Evolutionary conservation across 2,329 filamentous ascomycete genomes (phyloP), one percentile per base, ranked within the genome.

Genomic region (Sarocladium brachiariae): DNA sequence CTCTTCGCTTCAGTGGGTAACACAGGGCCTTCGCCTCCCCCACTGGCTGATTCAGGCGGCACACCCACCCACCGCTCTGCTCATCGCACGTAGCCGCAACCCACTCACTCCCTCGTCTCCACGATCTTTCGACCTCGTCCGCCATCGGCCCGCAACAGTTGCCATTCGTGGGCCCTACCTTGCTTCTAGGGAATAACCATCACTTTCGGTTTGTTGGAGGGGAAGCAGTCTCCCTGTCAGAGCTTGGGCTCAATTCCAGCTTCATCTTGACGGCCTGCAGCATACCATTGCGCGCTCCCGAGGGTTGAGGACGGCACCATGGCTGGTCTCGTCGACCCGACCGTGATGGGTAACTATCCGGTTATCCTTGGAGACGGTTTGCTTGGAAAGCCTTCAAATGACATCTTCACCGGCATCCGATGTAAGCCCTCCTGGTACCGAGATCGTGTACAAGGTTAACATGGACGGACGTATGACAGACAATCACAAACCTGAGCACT

Each of bases 311-410:
- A 39, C 43, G 25, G 43, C 51, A 49, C 53, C 45, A 64, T 65
- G 64, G 64, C 63, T 62, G 69, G 63, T 57, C 60, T 75, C 50
- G 73, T 84, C 52, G 80, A 84, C 65, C 77, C 80, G 54, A 81
- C 80, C 50, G 76, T 79, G 64, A 69, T 72, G 52, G 79, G 73
- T 52, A 79, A 80, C 60, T 85, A 84, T 59, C 81, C 80, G 47
- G 75, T 85, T 51, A 73, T 84, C 43, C 70, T 85, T 39, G 83
- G 81, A 62, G 81, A 84, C 58, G 76, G 76, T 24, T 67, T 85
- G 27, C 67, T 82, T 31, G 76, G 77, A 37, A 78, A 76, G 55
- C 64, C 76, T 1, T 67, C 76, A 27, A 79, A 77, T 56, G 77
- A 83, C 54, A 68, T 79, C 45, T 82, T 79, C 57, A 84, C 80